Percentiles rank a stretch among this genome's conserved stretches.
Evolutionary conservation across 2,329 filamentous ascomycete genomes (phyloP).

Genomic region (Colletotrichum liriopes): DNA sequence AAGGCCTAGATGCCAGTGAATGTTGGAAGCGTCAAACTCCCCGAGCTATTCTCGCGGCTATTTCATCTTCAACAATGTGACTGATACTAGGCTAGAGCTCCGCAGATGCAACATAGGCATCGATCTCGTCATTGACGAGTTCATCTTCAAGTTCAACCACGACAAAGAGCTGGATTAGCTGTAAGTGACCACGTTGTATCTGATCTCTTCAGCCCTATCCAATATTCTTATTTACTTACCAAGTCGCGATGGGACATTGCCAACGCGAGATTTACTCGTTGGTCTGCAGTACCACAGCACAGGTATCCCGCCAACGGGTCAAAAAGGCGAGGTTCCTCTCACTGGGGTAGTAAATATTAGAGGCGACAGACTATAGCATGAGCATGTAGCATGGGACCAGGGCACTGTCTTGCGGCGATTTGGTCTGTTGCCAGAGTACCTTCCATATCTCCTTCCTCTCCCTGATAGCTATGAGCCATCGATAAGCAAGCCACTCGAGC

Average conservation of each 20-base stretch:
- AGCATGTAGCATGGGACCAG: neutral
- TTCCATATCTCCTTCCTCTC: neutral
- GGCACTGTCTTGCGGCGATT: neutral
- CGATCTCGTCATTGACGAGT: neutral
- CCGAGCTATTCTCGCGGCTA: too few species aligned
- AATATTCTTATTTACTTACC: too few species aligned
- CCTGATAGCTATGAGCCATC: too few species aligned
- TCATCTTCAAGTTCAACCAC: neutral
- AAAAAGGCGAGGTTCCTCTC: neutral
- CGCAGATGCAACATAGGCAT: neutral
- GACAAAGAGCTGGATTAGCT: neutral
- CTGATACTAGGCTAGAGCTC: neutral
- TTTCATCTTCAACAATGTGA: neutral
- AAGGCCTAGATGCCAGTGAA: neutral
- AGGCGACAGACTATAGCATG: neutral
- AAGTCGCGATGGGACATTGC: neutral
- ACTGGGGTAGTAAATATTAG: neutral
- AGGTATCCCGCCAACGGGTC: fast-evolving
- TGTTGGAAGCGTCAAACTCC: too few species aligned
- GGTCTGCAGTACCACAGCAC: too few species aligned
- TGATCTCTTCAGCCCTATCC: neutral
- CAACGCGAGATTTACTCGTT: neutral
- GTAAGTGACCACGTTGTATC: neutral
- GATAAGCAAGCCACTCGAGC: neutral
- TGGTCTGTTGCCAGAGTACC: neutral